phyloP scores from a whole-genome alignment of 805 yeast genomes.

The Nakazawaea holstii region DNA sequence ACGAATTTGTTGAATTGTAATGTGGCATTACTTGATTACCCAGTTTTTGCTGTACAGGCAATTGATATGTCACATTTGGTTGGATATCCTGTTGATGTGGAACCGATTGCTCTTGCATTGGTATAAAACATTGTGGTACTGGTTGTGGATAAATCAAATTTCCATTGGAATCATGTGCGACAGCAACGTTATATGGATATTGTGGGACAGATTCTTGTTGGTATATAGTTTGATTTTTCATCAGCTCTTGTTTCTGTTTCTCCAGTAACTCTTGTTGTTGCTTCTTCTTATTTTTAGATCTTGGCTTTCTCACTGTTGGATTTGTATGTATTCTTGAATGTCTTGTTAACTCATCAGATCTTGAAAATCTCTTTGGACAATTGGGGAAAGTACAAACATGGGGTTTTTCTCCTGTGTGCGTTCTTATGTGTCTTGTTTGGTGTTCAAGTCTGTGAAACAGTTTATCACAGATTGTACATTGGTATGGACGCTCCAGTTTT shows the following conservation, averaged over 20 bases:
- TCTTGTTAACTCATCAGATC: slow-evolving; percentile 72
- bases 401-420: slow-evolving; percentile 81
- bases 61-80: slow-evolving; percentile 13
- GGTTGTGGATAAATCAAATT: slow-evolving; percentile 13
- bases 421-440: slow-evolving; percentile 72
- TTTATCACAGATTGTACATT: slow-evolving; percentile 69
- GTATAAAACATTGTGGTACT: slow-evolving; percentile 9
- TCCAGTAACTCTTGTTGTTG: slow-evolving; percentile 7
- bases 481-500: slow-evolving; percentile 49
- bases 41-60: slow-evolving; percentile 13
- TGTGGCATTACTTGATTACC: slow-evolving; percentile 13
- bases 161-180: slow-evolving; percentile 9
- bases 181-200: slow-evolving; percentile 10
- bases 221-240: not conserved
- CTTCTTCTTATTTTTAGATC: slow-evolving; percentile 39
- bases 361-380: slow-evolving; percentile 59
- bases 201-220: not conserved
- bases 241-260: slow-evolving; percentile 1
- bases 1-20: not conserved
- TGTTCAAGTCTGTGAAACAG: slow-evolving; percentile 75
- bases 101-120: slow-evolving; percentile 5
- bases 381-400: slow-evolving; percentile 72
- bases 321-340: slow-evolving; percentile 70
- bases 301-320: slow-evolving; percentile 61
- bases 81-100: slow-evolving; percentile 13